phyloP scores from a whole-genome alignment of 2,329 filamentous ascomycete genomes.

The Fusarium miscanthi region DNA sequence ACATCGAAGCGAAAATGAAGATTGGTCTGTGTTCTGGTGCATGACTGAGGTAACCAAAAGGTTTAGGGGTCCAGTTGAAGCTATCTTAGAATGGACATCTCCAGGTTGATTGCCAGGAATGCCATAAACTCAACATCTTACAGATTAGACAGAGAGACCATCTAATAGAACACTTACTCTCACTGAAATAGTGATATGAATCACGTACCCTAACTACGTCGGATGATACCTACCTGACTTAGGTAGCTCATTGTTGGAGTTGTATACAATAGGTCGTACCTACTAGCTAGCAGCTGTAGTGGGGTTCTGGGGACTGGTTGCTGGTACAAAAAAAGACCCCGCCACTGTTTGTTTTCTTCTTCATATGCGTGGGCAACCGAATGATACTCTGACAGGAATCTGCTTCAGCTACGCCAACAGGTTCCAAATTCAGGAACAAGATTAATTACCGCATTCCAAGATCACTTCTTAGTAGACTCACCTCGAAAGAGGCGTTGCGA shows the following conservation, averaged over 20 bases:
- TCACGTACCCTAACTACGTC: neutral
- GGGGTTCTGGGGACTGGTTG: constrained; percentile 36
- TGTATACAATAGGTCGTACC: neutral
- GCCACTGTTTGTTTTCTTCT: constrained; percentile 42
- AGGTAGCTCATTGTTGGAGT: neutral
- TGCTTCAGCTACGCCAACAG: neutral
- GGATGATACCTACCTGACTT: too few relatives aligned
- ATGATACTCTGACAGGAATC: neutral
- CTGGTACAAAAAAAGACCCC: constrained; percentile 35
- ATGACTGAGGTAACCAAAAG: neutral
- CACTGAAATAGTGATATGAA: neutral
- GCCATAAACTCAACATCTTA: neutral
- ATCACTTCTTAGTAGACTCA: neutral
- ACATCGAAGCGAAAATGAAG: neutral
- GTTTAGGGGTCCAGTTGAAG: neutral
- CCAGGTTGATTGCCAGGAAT: neutral
- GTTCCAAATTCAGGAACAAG: neutral
- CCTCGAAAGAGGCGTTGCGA: neutral
- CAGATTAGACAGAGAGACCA: neutral
- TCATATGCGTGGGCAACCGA: neutral
- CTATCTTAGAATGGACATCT: neutral
- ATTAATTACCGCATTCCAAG: neutral
- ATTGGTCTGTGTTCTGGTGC: neutral
- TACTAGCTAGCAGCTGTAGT: neutral
- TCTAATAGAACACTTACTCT: neutral